A percentile compares a stretch with the other conserved stretches of the same genome.
phyloP scores from a whole-genome alignment of 1,139 yeast species.

The Suhomyces kunorum region DNA sequence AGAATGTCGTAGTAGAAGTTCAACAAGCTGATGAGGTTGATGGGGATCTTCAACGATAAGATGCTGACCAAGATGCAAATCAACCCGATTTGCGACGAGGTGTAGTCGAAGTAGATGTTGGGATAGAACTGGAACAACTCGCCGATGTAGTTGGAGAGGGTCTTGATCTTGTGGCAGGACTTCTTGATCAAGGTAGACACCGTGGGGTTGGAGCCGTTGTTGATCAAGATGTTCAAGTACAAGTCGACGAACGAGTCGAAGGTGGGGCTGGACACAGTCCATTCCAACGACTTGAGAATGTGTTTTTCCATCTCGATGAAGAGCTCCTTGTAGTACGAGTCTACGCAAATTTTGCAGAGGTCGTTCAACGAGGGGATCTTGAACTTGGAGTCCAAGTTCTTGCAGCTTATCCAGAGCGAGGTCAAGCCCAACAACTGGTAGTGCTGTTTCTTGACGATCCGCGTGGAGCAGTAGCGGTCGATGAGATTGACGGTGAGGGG shows the following conservation, averaged over 20 bases:
- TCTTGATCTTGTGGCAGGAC: conserved; percentile 47
- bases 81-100: conserved; percentile 58
- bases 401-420: conserved; percentile 73
- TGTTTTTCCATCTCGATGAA: conserved; percentile 72
- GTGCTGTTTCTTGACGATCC: conserved; percentile 54
- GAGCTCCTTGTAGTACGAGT: conserved; percentile 57
- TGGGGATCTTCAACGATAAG: conserved; percentile 27
- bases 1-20: conserved; percentile 25
- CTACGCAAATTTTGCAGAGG: conserved; percentile 62
- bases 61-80: conserved; percentile 24
- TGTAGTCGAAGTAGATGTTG: conserved; percentile 55
- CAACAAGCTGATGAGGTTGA: conserved; percentile 26
- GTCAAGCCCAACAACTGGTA: conserved; percentile 71
- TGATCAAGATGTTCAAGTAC: conserved; percentile 34
- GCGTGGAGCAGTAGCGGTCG: conserved; percentile 53
- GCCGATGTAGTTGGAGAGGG: conserved; percentile 61
- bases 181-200: conserved; percentile 29
- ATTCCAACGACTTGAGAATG: conserved; percentile 56
- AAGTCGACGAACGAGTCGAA: conserved; percentile 64
- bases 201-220: conserved; percentile 21
- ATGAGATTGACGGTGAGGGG: conserved; percentile 55
- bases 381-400: conserved; percentile 68
- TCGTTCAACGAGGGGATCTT: conserved; percentile 62
- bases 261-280: conserved; percentile 60
- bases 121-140: conserved; percentile 67